A percentile compares a stretch with the other conserved stretches of the same genome.
These are phyloP conservation scores for Castanospermum australe DNA, from an alignment of 306 rosid species.

Conservation along the genomic window DNA sequence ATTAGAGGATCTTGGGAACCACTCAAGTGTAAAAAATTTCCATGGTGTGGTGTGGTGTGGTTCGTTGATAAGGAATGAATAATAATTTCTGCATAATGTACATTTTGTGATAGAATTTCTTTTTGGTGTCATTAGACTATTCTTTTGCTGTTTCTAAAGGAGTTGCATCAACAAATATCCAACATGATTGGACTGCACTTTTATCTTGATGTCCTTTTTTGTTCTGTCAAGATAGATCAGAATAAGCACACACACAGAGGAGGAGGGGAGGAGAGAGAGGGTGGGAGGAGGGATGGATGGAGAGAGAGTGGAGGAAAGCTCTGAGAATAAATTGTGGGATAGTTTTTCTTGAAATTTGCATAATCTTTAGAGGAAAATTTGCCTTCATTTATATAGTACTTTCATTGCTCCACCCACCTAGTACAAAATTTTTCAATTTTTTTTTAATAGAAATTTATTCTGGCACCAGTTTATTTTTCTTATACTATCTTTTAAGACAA, in stretches of 20 bases:
- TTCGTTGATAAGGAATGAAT: neutral
- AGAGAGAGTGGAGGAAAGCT: neutral
- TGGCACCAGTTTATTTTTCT: neutral
- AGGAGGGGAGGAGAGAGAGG: neutral
- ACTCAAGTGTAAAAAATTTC: neutral
- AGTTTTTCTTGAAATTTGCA: constrained; percentile 5
- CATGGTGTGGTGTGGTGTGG: neutral
- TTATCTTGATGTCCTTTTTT: neutral
- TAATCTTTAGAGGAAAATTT: neutral
- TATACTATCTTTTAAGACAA: neutral
- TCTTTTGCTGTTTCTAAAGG: constrained; percentile 7
- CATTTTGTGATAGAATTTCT: neutral
- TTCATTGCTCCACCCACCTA: neutral
- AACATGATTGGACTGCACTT: neutral
- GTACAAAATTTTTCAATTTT: neutral
- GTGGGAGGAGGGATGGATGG: neutral
- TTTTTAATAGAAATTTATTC: neutral
- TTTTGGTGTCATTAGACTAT: neutral
- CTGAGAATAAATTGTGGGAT: neutral
- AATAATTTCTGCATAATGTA: neutral
- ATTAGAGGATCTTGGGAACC: neutral
- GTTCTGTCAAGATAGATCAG: neutral
- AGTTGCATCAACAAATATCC: neutral
- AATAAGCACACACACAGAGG: neutral
- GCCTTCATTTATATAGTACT: neutral